These are phyloP conservation scores for Bodo saltans DNA, from an alignment of 78 protist species.

Conservation along the genomic window DNA sequence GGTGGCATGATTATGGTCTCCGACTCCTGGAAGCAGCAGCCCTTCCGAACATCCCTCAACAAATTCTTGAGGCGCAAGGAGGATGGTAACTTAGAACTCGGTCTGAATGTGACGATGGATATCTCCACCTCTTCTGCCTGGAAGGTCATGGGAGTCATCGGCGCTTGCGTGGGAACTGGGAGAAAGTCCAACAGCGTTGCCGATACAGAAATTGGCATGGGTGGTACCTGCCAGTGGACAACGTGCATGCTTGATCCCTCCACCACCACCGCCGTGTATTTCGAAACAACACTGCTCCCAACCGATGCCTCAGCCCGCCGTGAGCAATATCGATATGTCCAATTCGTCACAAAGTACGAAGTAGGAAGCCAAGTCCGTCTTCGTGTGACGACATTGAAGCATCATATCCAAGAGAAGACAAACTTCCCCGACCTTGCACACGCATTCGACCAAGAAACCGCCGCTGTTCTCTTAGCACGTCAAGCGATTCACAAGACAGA, in stretches of 20 bases:
- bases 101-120: constrained; percentile 63
- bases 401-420: background rate
- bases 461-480: constrained; percentile 96
- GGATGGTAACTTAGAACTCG: constrained; percentile 47
- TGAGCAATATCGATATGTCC: constrained; percentile 58
- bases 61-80: constrained; percentile 46
- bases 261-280: constrained; percentile 76
- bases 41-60: constrained; percentile 69
- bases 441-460: constrained; percentile 90
- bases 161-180: constrained; percentile 49
- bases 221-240: constrained; percentile 88
- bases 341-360: constrained; percentile 79
- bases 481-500: constrained; percentile 78
- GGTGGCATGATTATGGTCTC: constrained; percentile 79
- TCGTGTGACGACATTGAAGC: constrained; percentile 90
- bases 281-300: constrained; percentile 56
- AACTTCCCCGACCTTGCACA: constrained; percentile 26
- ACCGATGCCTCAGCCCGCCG: constrained; percentile 23
- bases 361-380: constrained; percentile 60
- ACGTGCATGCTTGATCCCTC: constrained; percentile 49
- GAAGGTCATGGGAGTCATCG: constrained; percentile 86
- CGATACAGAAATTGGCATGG: constrained; percentile 80
- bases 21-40: constrained; percentile 70
- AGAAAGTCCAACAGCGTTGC: constrained; percentile 28
- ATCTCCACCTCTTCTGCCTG: constrained; percentile 57